Conservation (phyloP, 2,329 filamentous ascomycete genomes). For the Trichoderma semiorbis region DNA sequence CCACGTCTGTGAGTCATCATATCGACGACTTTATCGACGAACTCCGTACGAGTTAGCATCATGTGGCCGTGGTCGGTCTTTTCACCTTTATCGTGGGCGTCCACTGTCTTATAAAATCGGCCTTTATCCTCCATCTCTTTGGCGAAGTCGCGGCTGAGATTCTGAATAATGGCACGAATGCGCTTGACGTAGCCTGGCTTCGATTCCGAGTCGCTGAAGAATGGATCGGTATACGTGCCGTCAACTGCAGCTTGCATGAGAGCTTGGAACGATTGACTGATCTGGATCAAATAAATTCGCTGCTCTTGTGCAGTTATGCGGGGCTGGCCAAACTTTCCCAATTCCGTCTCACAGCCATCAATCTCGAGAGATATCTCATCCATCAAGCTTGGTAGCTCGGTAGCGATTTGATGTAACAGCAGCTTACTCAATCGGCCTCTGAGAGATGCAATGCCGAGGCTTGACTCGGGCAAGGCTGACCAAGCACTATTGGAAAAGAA, state of each 20-base stretch:
- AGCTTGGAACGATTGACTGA: constrained; percentile 43
- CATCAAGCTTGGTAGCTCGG: constrained; percentile 45
- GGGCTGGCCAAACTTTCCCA: constrained; percentile 48
- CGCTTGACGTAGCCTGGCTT: constrained; percentile 38
- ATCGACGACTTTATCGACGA: constrained; percentile 23
- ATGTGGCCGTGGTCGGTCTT: background rate
- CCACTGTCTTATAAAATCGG: constrained; percentile 25
- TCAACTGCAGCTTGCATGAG: constrained; percentile 45
- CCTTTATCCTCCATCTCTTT: constrained; percentile 41
- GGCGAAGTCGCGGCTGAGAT: constrained; percentile 46
- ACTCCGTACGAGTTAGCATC: constrained; percentile 19
- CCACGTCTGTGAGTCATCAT: constrained; percentile 27
- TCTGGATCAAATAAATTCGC: constrained; percentile 42
- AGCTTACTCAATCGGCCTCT: constrained; percentile 49
- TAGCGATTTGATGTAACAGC: constrained; percentile 44
- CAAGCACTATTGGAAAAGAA: constrained; percentile 46
- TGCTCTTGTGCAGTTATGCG: constrained; percentile 47
- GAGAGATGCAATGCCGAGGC: constrained; percentile 48
- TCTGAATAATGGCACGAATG: constrained; percentile 53
- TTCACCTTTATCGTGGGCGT: background rate
- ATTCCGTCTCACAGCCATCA: constrained; percentile 30
- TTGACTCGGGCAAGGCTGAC: constrained; percentile 31
- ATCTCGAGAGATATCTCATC: constrained; percentile 40
- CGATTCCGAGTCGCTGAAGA: constrained; percentile 43
- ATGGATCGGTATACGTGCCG: constrained; percentile 50